Evolutionary conservation across 352 stramenopile genomes (phyloP), one percentile per base, ranked within the genome.

Genomic region (Phytophthora colocasiae): DNA sequence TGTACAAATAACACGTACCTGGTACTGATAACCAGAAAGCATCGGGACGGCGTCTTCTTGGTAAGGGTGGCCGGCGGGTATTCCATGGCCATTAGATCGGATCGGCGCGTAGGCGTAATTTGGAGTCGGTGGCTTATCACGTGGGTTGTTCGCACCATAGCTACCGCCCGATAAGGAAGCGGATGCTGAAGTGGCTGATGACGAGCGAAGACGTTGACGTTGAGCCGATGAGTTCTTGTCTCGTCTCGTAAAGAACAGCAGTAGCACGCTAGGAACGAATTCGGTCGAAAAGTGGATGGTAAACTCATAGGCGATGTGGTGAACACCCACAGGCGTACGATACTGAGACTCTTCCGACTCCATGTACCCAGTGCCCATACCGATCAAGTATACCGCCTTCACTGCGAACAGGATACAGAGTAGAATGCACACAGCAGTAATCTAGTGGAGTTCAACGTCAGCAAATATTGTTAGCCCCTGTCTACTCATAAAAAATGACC

Each of bases 261-360:
- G 67, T 46, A 94, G 56, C 26, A 81, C 80, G 39, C 78, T 82
- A 0, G 86, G 86, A 12, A 92, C 52, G 56, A 94, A 92, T 65
- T 94, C 86, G 14, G 83, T 92, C 32, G 57, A 78, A 41, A 92
- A 85, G 63, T 92, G 81, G 48, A 92, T 78, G 24, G 64, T 60
- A 32, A 94, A 91, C 59, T 94, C 83, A 54, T 85, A 92, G 26
- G 74, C 78, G 46, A 92, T 85, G 63, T 90, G 80, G 57, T 87
- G 77, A 12, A 91, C 71, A 54, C 82, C 83, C 19, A 90, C 70
- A 7, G 83, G 86, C 0, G 71, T 86, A 39, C 76, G 80, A 47
- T 86, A 85, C 66, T 84, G 67, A n/a, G 78, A 70, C 59, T 92
- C 78, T 15, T 89, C 75, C 9, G 85, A 91, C 32, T 78, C 69